A percentile compares a stretch with the other conserved stretches of the same genome.
These are phyloP conservation scores for Brassica hybrid DNA, from an alignment of 441 rosid genomes.

Conservation along the genomic window DNA sequence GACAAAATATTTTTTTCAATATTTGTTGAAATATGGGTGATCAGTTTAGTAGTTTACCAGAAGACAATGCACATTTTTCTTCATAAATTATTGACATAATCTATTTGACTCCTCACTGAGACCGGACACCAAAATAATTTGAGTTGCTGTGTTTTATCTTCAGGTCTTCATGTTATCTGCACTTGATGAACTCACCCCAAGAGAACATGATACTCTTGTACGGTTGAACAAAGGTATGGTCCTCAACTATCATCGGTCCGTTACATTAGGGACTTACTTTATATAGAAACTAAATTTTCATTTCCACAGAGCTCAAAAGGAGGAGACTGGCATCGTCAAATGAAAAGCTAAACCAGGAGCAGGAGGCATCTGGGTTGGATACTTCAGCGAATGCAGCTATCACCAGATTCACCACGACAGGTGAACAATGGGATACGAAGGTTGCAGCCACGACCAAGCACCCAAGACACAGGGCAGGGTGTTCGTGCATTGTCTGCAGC, in stretches of 20 bases:
- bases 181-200: conserved; percentile 62
- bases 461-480: conserved; percentile 80
- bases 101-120: too few relatives aligned
- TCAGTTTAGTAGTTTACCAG: too few relatives aligned
- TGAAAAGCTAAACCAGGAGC: conserved; percentile 43
- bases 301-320: conserved; percentile 55
- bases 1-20: too few relatives aligned
- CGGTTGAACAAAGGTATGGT: conserved; percentile 58
- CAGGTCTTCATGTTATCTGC: conserved; percentile 67
- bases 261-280: not conserved
- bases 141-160: conserved; percentile 20
- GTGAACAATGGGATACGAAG: conserved; percentile 47
- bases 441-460: conserved; percentile 76
- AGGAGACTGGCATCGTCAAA: conserved; percentile 51
- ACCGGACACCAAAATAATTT: not conserved
- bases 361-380: conserved; percentile 52
- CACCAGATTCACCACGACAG: conserved; percentile 39
- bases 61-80: too few relatives aligned
- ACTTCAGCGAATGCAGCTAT: conserved; percentile 61
- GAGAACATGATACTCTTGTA: conserved; percentile 61
- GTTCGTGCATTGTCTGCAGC: conserved; percentile 82
- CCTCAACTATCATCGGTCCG: not conserved
- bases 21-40: too few relatives aligned
- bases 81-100: too few relatives aligned
- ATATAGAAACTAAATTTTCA: not conserved